Percentiles rank a stretch among this genome's conserved stretches.
Evolutionary conservation across 371 early-diverging fungal species (phyloP).

Genomic region (Racocetra persica): DNA sequence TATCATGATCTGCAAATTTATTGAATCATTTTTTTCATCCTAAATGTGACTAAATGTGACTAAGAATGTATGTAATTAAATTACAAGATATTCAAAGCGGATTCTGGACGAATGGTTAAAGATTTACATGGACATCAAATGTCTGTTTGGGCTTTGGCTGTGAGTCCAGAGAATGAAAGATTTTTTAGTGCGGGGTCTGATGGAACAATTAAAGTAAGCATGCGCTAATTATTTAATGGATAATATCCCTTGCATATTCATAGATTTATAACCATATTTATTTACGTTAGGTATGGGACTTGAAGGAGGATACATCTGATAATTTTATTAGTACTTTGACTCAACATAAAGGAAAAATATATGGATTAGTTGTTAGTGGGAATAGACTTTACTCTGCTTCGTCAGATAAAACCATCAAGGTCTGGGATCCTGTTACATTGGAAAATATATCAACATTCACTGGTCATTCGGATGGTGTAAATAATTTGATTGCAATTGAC

Average conservation of each 20-base stretch:
- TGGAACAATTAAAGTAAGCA: conserved; percentile 64
- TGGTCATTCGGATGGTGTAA: conserved; percentile 70
- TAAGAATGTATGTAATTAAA: conserved; percentile 40
- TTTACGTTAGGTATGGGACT: no score
- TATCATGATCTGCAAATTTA: background rate
- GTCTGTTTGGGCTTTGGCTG: conserved; percentile 72
- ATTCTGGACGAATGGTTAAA: conserved; percentile 47
- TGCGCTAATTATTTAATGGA: background rate
- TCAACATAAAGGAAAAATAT: conserved; percentile 65
- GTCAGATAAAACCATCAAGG: conserved; percentile 66
- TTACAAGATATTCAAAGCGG: no score
- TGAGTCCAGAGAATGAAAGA: conserved; percentile 52
- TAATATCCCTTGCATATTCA: no score
- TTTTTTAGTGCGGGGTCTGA: conserved; percentile 69
- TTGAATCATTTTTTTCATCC: background rate
- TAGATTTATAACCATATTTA: no score
- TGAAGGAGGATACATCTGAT: background rate
- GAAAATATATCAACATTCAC: conserved; percentile 61
- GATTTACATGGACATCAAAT: conserved; percentile 60
- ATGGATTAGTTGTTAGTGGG: conserved; percentile 54
- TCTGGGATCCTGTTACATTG: conserved; percentile 63
- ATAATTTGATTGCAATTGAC: conserved; percentile 56
- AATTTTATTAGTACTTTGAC: conserved; percentile 46
- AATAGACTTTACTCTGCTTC: conserved; percentile 66
- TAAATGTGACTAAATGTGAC: background rate